These are phyloP conservation scores for Ophiostoma novo-ulmi DNA, from an alignment of 2,329 filamentous ascomycete genomes.

Conservation along the genomic window DNA sequence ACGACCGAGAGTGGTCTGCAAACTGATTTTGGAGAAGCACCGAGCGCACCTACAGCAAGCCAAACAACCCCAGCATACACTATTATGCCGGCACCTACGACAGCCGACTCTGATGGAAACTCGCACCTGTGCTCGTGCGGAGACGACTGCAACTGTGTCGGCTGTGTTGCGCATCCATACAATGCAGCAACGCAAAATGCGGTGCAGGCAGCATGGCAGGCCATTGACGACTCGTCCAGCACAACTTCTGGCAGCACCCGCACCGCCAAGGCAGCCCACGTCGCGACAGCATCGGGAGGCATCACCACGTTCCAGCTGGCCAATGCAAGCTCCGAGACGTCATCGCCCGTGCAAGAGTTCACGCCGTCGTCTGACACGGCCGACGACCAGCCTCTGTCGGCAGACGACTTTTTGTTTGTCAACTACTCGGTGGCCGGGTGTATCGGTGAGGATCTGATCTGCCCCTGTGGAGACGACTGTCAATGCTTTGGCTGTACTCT, in stretches of 20 bases:
- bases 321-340: not conserved
- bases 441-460: constrained; percentile 34
- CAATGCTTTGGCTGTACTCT: constrained; percentile 63
- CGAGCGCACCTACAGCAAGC: not conserved
- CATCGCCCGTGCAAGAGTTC: constrained; percentile 34
- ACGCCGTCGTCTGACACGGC: constrained; percentile 48
- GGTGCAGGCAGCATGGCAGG: constrained; percentile 27
- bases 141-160: constrained; percentile 29
- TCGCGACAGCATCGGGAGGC: not conserved
- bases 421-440: constrained; percentile 32
- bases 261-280: not conserved
- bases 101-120: constrained; percentile 13
- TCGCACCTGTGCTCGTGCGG: constrained; percentile 29
- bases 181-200: constrained; percentile 28
- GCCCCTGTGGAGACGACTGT: constrained; percentile 60
- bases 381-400: constrained; percentile 46
- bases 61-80: not conserved
- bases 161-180: constrained; percentile 29
- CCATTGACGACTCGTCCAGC: constrained; percentile 25
- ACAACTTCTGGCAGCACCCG: not conserved
- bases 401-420: constrained; percentile 56
- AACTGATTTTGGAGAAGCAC: not conserved
- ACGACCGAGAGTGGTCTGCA: constrained; percentile 2
- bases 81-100: not conserved
- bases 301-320: constrained; percentile 12